Evolutionary conservation across 1,139 yeast species (phyloP).

Genomic region (Starmera stellimalicola): DNA sequence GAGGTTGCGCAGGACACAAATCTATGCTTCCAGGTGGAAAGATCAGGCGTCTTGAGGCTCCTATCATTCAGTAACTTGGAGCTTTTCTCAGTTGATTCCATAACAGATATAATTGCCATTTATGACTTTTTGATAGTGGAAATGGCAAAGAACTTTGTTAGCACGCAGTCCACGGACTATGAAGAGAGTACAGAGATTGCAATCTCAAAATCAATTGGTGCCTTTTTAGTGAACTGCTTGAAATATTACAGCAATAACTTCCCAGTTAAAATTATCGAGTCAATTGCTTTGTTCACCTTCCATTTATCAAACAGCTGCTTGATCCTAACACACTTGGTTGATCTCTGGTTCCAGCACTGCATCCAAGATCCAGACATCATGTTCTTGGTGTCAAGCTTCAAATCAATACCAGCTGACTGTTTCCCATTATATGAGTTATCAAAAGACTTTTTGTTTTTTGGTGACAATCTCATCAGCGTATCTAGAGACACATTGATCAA

Average conservation of each 20-base stretch:
- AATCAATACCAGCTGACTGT: not conserved
- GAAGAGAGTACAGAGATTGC: not conserved
- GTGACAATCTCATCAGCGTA: not conserved
- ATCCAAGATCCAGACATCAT: constrained; percentile 2
- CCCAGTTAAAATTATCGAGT: not conserved
- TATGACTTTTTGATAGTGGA: constrained; percentile 2
- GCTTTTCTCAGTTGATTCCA: not conserved
- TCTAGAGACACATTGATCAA: constrained; percentile 2
- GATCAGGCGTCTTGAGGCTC: not conserved
- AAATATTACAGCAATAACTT: constrained; percentile 1
- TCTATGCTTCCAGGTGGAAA: not conserved
- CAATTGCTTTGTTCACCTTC: constrained; percentile 1
- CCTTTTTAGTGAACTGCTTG: constrained; percentile 1
- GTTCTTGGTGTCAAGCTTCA: not conserved
- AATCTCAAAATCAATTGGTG: not conserved
- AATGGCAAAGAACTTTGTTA: not conserved
- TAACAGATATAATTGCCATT: not conserved
- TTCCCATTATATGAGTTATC: constrained; percentile 4
- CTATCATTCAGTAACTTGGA: not conserved
- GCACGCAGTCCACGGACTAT: not conserved
- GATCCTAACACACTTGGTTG: constrained; percentile 1
- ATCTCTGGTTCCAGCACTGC: constrained; percentile 1
- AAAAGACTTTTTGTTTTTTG: constrained; percentile 2
- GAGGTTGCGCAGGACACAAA: not conserved
- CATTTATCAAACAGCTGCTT: constrained; percentile 1